These are phyloP conservation scores for Cladophialophora psammophila DNA, from an alignment of 2,329 filamentous ascomycete genomes.

Conservation along the genomic window DNA sequence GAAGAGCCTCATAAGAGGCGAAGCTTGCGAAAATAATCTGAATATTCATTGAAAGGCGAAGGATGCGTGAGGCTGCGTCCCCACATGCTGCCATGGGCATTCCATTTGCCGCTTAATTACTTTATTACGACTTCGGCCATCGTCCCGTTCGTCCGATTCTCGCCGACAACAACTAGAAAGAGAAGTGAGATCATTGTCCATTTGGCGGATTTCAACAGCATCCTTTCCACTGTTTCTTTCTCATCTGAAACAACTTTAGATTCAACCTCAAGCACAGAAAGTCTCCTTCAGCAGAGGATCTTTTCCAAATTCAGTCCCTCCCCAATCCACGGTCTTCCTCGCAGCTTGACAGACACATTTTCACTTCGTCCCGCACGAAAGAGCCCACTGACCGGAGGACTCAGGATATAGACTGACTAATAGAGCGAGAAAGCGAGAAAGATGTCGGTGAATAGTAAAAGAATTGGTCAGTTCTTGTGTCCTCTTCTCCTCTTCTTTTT, in stretches of 20 bases:
- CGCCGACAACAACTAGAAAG: not conserved
- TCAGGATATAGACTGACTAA: not conserved
- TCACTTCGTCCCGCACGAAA: too few species aligned
- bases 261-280: too few species aligned
- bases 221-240: not conserved
- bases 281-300: too few species aligned
- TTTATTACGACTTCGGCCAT: slow-evolving; percentile 9
- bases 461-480: not conserved
- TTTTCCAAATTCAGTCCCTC: too few species aligned
- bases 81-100: not conserved
- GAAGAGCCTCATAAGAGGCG: not conserved
- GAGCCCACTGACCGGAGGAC: too few species aligned
- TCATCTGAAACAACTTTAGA: not conserved
- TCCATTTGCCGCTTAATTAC: not conserved
- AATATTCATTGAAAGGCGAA: not conserved
- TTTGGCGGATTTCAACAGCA: not conserved
- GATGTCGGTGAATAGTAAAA: slow-evolving; percentile 1
- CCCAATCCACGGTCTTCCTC: too few species aligned
- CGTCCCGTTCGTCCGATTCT: slow-evolving; percentile 13
- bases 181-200: not conserved
- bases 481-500: not conserved
- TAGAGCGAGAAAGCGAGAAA: not conserved
- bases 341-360: too few species aligned
- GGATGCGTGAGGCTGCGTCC: not conserved
- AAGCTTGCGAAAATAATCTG: not conserved